phyloP scores from a whole-genome alignment of 2,329 filamentous ascomycete species.

The Ophiostoma sp. region DNA sequence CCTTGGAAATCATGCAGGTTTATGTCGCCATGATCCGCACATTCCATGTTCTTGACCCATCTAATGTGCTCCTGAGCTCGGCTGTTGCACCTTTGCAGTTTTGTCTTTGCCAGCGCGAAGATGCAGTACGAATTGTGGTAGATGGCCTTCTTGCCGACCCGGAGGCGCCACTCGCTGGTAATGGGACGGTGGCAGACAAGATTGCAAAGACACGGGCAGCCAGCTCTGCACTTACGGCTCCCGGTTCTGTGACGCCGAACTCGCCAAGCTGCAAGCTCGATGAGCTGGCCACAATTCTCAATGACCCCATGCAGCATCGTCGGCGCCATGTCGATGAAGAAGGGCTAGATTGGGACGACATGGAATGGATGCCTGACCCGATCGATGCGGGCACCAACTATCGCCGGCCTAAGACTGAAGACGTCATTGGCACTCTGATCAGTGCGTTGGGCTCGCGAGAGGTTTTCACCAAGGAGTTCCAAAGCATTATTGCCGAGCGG shows the following conservation, averaged over 20 bases:
- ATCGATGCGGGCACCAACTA: conserved; percentile 91
- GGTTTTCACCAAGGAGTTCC: conserved; percentile 89
- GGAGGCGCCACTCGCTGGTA: conserved; percentile 36
- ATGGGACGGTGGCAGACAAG: conserved; percentile 17
- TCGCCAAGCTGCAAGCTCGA: conserved; percentile 46
- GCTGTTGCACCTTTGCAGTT: conserved; percentile 67
- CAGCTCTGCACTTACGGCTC: neutral
- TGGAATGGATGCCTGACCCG: conserved; percentile 89
- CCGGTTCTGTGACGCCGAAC: neutral
- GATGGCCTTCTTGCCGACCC: conserved; percentile 63
- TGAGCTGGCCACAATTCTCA: conserved; percentile 63
- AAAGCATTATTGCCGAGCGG: conserved; percentile 80
- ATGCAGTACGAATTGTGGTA: conserved; percentile 73
- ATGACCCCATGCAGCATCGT: conserved; percentile 53
- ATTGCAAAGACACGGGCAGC: conserved; percentile 16
- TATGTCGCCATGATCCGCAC: conserved; percentile 76
- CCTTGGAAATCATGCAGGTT: conserved; percentile 67
- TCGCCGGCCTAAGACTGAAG: conserved; percentile 78
- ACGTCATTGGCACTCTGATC: conserved; percentile 85
- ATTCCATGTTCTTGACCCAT: conserved; percentile 69
- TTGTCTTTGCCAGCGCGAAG: conserved; percentile 69
- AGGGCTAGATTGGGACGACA: conserved; percentile 83
- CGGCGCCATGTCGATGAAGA: conserved; percentile 54
- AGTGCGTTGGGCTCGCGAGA: conserved; percentile 84
- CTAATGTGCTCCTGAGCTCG: conserved; percentile 69